phyloP scores from a whole-genome alignment of 1,284 basidiomycete species.

The Trametes polyzona region DNA sequence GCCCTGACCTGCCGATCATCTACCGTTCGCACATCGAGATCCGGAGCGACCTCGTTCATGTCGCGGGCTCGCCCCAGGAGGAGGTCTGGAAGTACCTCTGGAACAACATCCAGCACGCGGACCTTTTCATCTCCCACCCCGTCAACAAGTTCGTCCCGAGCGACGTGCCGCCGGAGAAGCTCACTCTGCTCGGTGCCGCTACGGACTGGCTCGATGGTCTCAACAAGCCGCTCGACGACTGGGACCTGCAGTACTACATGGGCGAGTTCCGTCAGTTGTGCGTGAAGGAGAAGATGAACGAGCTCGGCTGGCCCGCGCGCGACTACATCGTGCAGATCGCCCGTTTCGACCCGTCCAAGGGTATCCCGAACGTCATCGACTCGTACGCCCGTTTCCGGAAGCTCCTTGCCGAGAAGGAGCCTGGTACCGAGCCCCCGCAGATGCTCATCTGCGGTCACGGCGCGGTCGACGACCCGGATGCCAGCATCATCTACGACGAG shows the following conservation, averaged over 20 bases:
- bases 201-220: conserved; percentile 88
- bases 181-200: conserved; percentile 75
- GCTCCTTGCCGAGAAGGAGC: conserved; percentile 54
- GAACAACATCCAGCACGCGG: conserved; percentile 84
- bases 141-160: conserved; percentile 88
- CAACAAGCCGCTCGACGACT: conserved; percentile 78
- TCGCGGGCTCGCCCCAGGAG: conserved; percentile 78
- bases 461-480: conserved; percentile 85
- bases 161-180: conserved; percentile 73
- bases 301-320: conserved; percentile 78
- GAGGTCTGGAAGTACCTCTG: conserved; percentile 91
- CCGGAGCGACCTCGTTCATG: conserved; percentile 76
- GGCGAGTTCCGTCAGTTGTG: conserved; percentile 79
- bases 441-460: conserved; percentile 87
- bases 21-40: conserved; percentile 94
- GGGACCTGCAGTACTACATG: conserved; percentile 84
- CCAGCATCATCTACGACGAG: conserved; percentile 85
- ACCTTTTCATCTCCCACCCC: conserved; percentile 90
- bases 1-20: conserved; percentile 81
- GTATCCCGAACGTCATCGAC: conserved; percentile 82
- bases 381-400: conserved; percentile 81
- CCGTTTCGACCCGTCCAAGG: conserved; percentile 79
- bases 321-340: conserved; percentile 87
- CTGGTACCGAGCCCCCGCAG: conserved; percentile 69
- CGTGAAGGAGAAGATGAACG: conserved; percentile 74